Conservation (phyloP, 2,329 filamentous ascomycete species). For the Talaromyces sp. region DNA sequence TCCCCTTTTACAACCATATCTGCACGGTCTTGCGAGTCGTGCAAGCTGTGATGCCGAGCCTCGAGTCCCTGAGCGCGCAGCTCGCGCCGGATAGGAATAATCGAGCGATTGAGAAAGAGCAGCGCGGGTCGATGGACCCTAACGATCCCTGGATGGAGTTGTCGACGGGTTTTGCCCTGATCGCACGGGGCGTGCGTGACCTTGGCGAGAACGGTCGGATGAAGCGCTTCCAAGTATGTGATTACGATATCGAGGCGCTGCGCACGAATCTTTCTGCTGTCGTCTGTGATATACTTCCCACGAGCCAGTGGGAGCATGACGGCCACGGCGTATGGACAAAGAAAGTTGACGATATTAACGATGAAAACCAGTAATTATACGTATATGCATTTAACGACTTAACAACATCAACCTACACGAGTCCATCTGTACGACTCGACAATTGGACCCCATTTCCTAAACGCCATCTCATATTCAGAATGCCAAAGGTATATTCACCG, state of each 20-base stretch:
- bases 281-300: slow-evolving; percentile 18
- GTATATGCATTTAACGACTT: background rate
- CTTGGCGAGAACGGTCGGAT: slow-evolving; percentile 16
- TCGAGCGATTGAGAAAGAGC: slow-evolving; percentile 33
- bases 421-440: background rate
- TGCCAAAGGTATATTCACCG: slow-evolving; percentile 11
- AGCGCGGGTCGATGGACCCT: slow-evolving; percentile 33
- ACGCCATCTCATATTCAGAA: slow-evolving; percentile 10
- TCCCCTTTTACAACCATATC: slow-evolving; percentile 60
- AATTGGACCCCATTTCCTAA: background rate
- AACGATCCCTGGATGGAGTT: slow-evolving; percentile 51
- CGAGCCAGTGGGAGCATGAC: slow-evolving; percentile 24
- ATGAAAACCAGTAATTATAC: background rate
- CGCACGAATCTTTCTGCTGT: slow-evolving; percentile 21
- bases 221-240: slow-evolving; percentile 22
- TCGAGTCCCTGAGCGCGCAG: slow-evolving; percentile 53
- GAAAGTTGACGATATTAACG: background rate
- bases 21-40: slow-evolving; percentile 40
- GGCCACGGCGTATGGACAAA: slow-evolving; percentile 24
- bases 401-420: background rate
- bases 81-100: slow-evolving; percentile 35
- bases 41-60: slow-evolving; percentile 38
- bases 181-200: slow-evolving; percentile 32
- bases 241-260: slow-evolving; percentile 26
- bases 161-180: slow-evolving; percentile 44